These are phyloP conservation scores for Nakazawaea peltata DNA, from an alignment of 805 yeast species.

Conservation along the genomic window DNA sequence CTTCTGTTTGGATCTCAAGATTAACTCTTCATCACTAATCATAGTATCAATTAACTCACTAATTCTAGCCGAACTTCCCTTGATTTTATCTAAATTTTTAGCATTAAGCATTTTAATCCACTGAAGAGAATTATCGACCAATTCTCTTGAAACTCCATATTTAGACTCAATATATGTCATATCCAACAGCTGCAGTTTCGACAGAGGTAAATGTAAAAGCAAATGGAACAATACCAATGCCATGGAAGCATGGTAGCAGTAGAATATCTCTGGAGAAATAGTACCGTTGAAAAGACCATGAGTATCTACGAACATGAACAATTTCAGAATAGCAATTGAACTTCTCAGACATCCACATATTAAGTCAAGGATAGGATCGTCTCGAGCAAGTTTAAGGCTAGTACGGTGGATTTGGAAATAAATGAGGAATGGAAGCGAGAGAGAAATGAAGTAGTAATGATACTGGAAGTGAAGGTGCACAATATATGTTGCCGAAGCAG, in stretches of 20 bases:
- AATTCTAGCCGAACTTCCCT: conserved; percentile 3
- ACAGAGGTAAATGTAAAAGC: conserved; percentile 5
- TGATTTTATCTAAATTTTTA: conserved; percentile 2
- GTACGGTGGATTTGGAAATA: conserved; percentile 5
- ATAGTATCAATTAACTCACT: conserved; percentile 8
- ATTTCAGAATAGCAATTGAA: conserved; percentile 7
- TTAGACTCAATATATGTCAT: neutral
- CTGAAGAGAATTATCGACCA: neutral
- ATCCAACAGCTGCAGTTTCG: neutral
- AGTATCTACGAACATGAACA: conserved; percentile 7
- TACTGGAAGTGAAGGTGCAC: conserved; percentile 1
- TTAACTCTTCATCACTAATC: conserved; percentile 7
- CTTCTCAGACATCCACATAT: conserved; percentile 10
- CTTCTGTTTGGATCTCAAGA: neutral
- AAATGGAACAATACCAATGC: conserved; percentile 11
- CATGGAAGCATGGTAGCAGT: conserved; percentile 13
- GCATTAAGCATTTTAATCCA: conserved; percentile 4
- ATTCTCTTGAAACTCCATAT: conserved; percentile 2
- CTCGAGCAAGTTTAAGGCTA: conserved; percentile 2
- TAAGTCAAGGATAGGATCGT: conserved; percentile 8
- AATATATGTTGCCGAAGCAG: neutral
- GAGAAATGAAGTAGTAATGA: conserved; percentile 9
- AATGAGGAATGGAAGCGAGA: conserved; percentile 7
- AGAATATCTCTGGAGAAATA: conserved; percentile 12
- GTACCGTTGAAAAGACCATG: conserved; percentile 13